phyloP scores from a whole-genome alignment of 2,329 filamentous ascomycete genomes.

The Sordariomycetes sp. region DNA sequence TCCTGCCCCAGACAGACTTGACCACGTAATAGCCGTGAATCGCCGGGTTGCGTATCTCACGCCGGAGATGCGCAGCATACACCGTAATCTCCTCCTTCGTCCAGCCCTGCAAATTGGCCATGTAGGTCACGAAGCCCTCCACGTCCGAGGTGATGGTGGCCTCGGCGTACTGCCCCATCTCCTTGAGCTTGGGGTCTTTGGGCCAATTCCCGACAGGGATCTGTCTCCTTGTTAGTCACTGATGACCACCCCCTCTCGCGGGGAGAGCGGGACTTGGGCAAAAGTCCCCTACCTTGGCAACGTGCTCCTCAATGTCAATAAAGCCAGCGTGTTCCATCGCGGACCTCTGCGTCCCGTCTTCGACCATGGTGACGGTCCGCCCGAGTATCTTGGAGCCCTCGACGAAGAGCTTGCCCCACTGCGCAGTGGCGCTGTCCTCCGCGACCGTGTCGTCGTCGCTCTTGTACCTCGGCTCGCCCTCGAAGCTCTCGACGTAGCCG shows the following conservation, averaged over 20 bases:
- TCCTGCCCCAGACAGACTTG: slow-evolving; percentile 14
- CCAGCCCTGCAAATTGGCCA: slow-evolving; percentile 23
- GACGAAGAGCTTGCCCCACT: slow-evolving; percentile 21
- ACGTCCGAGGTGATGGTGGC: slow-evolving; percentile 21
- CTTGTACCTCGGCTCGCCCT: slow-evolving; percentile 16
- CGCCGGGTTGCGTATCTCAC: slow-evolving; percentile 19
- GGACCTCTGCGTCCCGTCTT: slow-evolving; percentile 17
- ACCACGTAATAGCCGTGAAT: slow-evolving; percentile 28
- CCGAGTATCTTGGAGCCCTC: slow-evolving; percentile 20
- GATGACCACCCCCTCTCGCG: too few relatives aligned
- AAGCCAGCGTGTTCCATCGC: slow-evolving; percentile 23
- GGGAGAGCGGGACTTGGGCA: too few relatives aligned
- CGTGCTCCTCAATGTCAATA: slow-evolving; percentile 26
- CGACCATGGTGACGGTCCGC: slow-evolving; percentile 17
- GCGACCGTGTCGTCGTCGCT: slow-evolving; percentile 13
- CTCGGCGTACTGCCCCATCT: slow-evolving; percentile 26
- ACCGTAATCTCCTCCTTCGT: slow-evolving; percentile 17
- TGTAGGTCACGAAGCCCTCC: slow-evolving; percentile 24
- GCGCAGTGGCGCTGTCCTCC: slow-evolving; percentile 15
- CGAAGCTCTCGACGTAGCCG: slow-evolving; percentile 28
- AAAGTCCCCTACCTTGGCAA: slow-evolving; percentile 26
- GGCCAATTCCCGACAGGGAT: slow-evolving; percentile 33
- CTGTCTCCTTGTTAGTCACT: neutral
- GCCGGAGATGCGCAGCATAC: slow-evolving; percentile 20
- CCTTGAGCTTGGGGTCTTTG: slow-evolving; percentile 31